Evolutionary conservation across 2,329 filamentous ascomycete genomes (phyloP).

Genomic region (Geoglossum cookeanum): DNA sequence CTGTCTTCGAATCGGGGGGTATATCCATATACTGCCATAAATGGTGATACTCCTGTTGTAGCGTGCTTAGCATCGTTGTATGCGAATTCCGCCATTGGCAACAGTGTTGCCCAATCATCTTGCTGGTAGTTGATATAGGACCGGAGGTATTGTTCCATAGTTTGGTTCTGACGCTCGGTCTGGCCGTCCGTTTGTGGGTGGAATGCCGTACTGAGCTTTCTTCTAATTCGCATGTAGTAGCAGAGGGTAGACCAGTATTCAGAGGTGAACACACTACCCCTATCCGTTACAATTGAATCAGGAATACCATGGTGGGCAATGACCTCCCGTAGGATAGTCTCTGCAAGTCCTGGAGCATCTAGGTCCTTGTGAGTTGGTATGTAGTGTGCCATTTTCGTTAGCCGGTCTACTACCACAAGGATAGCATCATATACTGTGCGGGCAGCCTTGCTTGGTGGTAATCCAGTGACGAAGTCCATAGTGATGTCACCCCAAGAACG

Average conservation of each 20-base stretch:
- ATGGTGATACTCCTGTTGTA: no score
- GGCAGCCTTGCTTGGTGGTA: no score
- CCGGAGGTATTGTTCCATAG: constrained; percentile 6
- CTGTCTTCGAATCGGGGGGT: no score
- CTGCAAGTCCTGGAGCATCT: constrained; percentile 8
- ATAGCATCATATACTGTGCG: constrained; percentile 8
- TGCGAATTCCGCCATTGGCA: constrained; percentile 8
- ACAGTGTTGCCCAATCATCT: constrained; percentile 8
- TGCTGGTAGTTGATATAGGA: constrained; percentile 9
- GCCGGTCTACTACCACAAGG: constrained; percentile 11
- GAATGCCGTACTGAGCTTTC: background rate
- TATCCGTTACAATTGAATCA: constrained; percentile 10
- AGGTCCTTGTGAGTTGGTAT: constrained; percentile 8
- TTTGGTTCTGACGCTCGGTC: constrained; percentile 7
- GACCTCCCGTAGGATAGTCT: constrained; percentile 8
- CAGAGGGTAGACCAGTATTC: background rate
- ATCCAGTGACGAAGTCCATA: constrained; percentile 13
- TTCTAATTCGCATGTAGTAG: background rate
- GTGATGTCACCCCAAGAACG: constrained; percentile 4
- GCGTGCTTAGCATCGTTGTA: constrained; percentile 7
- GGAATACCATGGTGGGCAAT: constrained; percentile 3
- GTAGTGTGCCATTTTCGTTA: constrained; percentile 9
- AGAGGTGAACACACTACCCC: constrained; percentile 11
- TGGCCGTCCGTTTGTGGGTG: constrained; percentile 9
- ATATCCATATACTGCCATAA: no score